Base-by-base conservation (phyloP, 768 basidiomycete species). In the Lentinula aciculospora region DNA sequence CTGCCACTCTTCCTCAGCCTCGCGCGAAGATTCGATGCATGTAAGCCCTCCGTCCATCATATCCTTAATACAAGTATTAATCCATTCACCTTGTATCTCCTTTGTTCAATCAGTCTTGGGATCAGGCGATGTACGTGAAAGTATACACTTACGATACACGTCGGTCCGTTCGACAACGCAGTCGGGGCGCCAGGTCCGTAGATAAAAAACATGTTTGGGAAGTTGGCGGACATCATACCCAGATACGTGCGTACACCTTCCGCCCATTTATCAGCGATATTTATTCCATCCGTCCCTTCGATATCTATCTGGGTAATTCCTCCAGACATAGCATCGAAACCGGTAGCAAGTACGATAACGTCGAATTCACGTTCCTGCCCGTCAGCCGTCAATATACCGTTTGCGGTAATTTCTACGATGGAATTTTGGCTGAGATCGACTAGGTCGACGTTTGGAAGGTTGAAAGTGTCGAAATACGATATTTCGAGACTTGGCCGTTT, bases 311-410 rank as follows among this genome's bases (percentile, higher is more conserved):
- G 63, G 2, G 63, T 42, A 23, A 69, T 64, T 3, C 64, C 59
- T 4, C 67, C 67, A 0, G 68, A 64, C 21, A 69, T 56, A 1
- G 64, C 63, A 46, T 69, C 65, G 29, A 67, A 68, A 27, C 68
- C 67, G 0, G 65, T 66, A 10, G 67, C 67, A 3, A 68, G 55
- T 8, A 61, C 63, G 3, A 69, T 58, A 9, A 64, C 61, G 49
- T 67, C 67, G 8, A 67, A 55, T 36, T 64, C 63, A 40, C 64
- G 64, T 31, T 63, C 63, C 6, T 48, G 46, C 17, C 65, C 63
- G 46, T 67, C 67, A 28, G 27, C 44, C 4, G 61, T 64, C 47
- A 53, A 64, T 21, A 68, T 60, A 0, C 67, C 67, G 23, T 61
- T 63, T 2, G 49, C 60, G 3, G 65, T 66, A 23, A 68, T 44